These are phyloP conservation scores for Neofusicoccum umdonicola DNA, from an alignment of 2,329 filamentous ascomycete genomes.

Conservation along the genomic window DNA sequence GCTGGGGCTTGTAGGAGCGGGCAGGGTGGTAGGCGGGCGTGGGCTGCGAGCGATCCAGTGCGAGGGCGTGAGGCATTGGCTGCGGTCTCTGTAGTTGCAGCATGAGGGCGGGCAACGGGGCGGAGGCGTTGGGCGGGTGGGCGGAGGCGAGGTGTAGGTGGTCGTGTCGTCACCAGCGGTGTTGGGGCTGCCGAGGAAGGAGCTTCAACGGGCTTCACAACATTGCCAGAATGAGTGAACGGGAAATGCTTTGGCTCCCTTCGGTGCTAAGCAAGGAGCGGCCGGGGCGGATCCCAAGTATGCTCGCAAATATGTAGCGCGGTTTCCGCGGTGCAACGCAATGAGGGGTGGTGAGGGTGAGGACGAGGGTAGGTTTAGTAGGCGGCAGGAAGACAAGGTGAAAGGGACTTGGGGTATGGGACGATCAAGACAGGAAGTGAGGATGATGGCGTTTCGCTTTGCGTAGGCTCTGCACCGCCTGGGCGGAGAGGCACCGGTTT, in stretches of 20 bases:
- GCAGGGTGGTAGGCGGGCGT: conserved; percentile 29
- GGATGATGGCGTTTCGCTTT: conserved; percentile 22
- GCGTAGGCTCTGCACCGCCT: conserved; percentile 24
- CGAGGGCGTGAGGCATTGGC: conserved; percentile 41
- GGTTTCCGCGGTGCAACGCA: conserved; percentile 16
- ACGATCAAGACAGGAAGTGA: conserved; percentile 18
- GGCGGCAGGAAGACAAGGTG: conserved; percentile 19
- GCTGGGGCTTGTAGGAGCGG: conserved; percentile 28
- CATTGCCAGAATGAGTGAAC: conserved; percentile 18
- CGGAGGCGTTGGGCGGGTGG: not conserved
- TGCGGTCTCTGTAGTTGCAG: conserved; percentile 41
- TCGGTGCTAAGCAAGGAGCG: conserved; percentile 17
- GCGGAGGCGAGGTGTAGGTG: not conserved
- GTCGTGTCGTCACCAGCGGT: conserved; percentile 18
- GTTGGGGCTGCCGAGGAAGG: conserved; percentile 20
- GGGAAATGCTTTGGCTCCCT: conserved; percentile 15
- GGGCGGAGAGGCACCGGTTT: conserved; percentile 34
- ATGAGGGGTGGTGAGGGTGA: not conserved
- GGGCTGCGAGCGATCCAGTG: conserved; percentile 32
- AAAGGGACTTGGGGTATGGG: conserved; percentile 16
- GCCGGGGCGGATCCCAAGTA: conserved; percentile 9
- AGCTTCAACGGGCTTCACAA: conserved; percentile 15
- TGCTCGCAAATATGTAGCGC: conserved; percentile 18
- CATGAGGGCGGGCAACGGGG: conserved; percentile 30
- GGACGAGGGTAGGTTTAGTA: conserved; percentile 15